Evolutionary conservation across 2,329 filamentous ascomycete genomes (phyloP), one percentile per base, ranked within the genome.

Genomic region (Sporothrix schenckii): DNA sequence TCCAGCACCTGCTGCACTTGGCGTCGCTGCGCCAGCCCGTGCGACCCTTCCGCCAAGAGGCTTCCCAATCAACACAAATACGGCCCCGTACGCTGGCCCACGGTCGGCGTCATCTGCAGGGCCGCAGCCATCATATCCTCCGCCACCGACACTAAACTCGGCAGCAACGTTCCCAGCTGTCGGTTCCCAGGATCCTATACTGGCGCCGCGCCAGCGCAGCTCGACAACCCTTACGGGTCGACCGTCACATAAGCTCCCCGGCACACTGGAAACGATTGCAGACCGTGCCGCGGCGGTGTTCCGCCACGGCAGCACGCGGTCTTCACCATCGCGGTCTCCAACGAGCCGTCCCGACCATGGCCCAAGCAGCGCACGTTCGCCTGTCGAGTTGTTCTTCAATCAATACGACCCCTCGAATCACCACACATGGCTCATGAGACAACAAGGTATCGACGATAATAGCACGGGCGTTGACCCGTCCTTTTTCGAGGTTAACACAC

Each of bases 301-400:
- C 52, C 70, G 70, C 53, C 73, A 72, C 41, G 72, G 70, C 52
- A 74, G 72, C 72, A 72, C 67, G 16, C 72, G 71, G 21, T 75
- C 74, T 13, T 69, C 67, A 9, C 71, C 72, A 7, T 73, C 70
- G 10, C 74, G 71, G 1, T 41, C 69, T 16, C 49, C 71, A 49
- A 56, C 70, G 52, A 66, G 60, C 50, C 2, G 47, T 67, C n/a
- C 52, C 69, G 34, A 30, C 2, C 58, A 39, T 19, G 53, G 63
- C 1, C 71, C 71, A 2, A 49, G 69, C 34, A 34, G 21, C 19
- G 13, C 65, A 39, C 70, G 71, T 4, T 71, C 71, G 6, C 73
- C 72, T 3, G 67, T 65, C 21, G 71, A 72, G 34, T 11, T 66
- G 4, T 41, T 21, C 50, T 72, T 58, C n/a, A 52, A 61, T 44